A percentile compares a stretch with the other conserved stretches of the same genome.
These are phyloP conservation scores for Didymella sp. DNA, from an alignment of 2,329 filamentous ascomycete genomes.

Conservation along the genomic window DNA sequence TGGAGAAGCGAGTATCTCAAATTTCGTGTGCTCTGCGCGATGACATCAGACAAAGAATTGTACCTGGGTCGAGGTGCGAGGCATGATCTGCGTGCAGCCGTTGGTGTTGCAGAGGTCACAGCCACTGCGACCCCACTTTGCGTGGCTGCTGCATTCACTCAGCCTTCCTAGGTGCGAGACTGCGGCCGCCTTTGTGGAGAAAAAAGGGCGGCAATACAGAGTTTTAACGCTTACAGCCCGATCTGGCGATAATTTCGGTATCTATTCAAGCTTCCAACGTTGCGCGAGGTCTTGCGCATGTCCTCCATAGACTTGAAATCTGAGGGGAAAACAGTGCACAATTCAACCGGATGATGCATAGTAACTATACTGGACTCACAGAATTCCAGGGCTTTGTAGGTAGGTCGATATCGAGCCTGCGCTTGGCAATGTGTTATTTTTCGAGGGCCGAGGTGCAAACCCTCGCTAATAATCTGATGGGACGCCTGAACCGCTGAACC, in stretches of 20 bases:
- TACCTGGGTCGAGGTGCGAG: background rate
- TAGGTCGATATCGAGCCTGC: background rate
- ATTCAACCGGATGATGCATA: too few relatives aligned
- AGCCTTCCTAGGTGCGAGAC: background rate
- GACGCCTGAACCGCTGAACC: constrained; percentile 14
- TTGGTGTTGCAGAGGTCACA: constrained; percentile 3
- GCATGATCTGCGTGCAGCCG: constrained; percentile 4
- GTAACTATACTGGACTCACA: background rate
- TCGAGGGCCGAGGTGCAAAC: background rate
- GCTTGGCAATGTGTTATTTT: constrained; percentile 1
- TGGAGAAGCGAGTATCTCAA: background rate
- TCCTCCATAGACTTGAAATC: background rate
- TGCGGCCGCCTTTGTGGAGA: constrained; percentile 13
- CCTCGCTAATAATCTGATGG: constrained; percentile 12
- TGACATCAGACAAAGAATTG: background rate
- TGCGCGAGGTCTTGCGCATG: background rate
- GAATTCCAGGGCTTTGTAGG: background rate
- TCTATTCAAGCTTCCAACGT: background rate
- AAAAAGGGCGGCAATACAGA: constrained; percentile 16
- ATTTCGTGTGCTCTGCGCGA: background rate
- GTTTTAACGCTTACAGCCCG: background rate
- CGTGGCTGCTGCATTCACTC: constrained; percentile 10
- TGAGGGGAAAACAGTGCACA: background rate
- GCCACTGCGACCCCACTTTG: constrained; percentile 9
- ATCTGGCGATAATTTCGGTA: background rate